Base-by-base conservation (phyloP, 495 filamentous ascomycete genomes). In the Talaromyces borbonicus region DNA sequence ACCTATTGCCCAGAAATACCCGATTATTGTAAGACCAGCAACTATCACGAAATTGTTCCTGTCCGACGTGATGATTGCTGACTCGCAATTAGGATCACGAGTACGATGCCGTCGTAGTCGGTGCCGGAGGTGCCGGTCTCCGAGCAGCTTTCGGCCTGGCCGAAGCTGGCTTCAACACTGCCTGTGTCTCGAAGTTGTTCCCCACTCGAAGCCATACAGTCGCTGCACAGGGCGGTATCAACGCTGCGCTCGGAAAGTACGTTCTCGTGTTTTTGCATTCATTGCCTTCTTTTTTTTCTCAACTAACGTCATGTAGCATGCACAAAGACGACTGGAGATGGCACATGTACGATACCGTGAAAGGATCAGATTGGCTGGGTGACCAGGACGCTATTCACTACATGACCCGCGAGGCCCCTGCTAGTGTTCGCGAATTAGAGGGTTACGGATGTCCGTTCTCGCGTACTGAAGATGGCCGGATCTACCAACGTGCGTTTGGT, bases 341-440 rank as follows among this genome's bases (percentile, higher is more conserved):
- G 90, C 90, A 97, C 73, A 96, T 96, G 90, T 97, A 96, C 74
- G 90, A 97, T 68, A 97, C 90, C 37, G 90, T 97, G 50, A 97
- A 97, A 74, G 90, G 90, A 56, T 93, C 86, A 45, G 90, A 97
- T 75, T 97, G 90, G 90, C 78, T 97, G 25, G 90, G 90, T 63
- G 90, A 97, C 69, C 90, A 97, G 71, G 90, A 97, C 68, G 90
- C 90, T 41, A 97, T 97, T 60, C 90, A 97, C 68, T 97, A 97
- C 72, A 97, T 97, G 90, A 95, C 90, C 50, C 78, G 89, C 50
- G 92, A 96, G 67, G 90, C 90, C 16, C 89, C 90, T 19, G 79
- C 81, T 43, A 87, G 83, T 56, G 88, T 97, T 48, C 85, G 92
- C 60, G 90, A 97, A 71, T 71, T 97, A 47, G 90, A 97, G 67